Evolutionary conservation across 2,329 filamentous ascomycete species (phyloP), one percentile per base, ranked within the genome.

Genomic region (Diaporthe sp.): DNA sequence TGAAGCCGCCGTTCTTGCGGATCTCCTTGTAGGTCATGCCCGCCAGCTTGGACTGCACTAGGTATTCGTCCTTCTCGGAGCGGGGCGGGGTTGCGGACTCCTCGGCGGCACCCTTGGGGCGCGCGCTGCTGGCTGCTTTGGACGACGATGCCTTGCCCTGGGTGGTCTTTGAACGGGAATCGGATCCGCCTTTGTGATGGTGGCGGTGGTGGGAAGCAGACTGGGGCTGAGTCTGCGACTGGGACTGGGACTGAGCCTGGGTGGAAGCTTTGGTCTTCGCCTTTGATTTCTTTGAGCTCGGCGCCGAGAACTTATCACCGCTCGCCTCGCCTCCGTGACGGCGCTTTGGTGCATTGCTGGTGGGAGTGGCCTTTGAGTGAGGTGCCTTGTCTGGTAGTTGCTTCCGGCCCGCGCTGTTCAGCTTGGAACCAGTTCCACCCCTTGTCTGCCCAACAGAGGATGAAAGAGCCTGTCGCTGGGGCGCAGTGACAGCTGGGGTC

Each of bases 11-110:
- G 25, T 84, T 80, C 9, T 81, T 79, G 51, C 88, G 88, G 79
- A 95, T 94, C 75, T 93, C 87, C 72, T 88, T 89, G 83, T 94
- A 95, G 0, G 92, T 91, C 84, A 90, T 84, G 4, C 92, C 92
- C 1, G 85, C 82, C 10, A 82, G 79, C 81, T 91, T 92, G 34
- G 87, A 85, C n/a, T 86, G 80, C 22, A 93, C 81, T 1, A 94
- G 85, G 57, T 87, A 88, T 4, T 85, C 81, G 78, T 91, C 87
- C 79, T 86, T 86, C 28, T 79, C 80, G 13, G 82, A 77, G 51
- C 83, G 82, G 37, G 79, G 75, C 1, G 44, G 22, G 19, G 22
- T 9, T 0, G 15, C 10, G 12, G 34, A 53, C 17, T 19, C n/a
- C 4, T 7, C 7, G 15, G 12, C 39, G 17, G 25, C 34, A 5